These are phyloP conservation scores for Peronospora tabacina DNA, from an alignment of 352 stramenopile genomes.

Conservation along the genomic window DNA sequence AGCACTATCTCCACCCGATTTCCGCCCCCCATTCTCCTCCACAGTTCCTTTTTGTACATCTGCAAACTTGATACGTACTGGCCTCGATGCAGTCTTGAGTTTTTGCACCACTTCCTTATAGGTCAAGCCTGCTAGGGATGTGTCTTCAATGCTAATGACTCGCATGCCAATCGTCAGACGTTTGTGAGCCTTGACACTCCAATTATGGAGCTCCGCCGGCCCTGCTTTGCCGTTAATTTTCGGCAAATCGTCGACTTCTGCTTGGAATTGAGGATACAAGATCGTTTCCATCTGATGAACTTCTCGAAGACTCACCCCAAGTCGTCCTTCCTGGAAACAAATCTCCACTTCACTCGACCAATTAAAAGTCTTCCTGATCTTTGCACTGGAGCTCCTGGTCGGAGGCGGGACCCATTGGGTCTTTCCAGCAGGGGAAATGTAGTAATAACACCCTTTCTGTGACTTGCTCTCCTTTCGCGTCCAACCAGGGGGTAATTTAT, in stretches of 20 bases:
- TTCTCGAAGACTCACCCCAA: slow-evolving; percentile 77
- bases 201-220: slow-evolving; percentile 83
- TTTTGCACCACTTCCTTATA: slow-evolving; percentile 81
- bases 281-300: slow-evolving; percentile 71
- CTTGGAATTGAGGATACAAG: slow-evolving; percentile 79
- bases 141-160: slow-evolving; percentile 68
- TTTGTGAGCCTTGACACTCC: slow-evolving; percentile 79
- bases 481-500: slow-evolving; percentile 66
- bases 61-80: slow-evolving; percentile 73
- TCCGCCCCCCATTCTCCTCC: slow-evolving; percentile 56
- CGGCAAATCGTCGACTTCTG: slow-evolving; percentile 82
- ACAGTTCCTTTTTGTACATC: slow-evolving; percentile 72
- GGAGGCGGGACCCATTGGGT: slow-evolving; percentile 71
- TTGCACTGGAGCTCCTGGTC: slow-evolving; percentile 19
- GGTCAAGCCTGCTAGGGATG: slow-evolving; percentile 57
- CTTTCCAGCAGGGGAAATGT: slow-evolving; percentile 73
- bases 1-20: slow-evolving; percentile 24
- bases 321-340: slow-evolving; percentile 68
- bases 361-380: slow-evolving; percentile 53
- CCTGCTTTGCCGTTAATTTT: slow-evolving; percentile 83
- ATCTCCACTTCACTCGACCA: slow-evolving; percentile 82
- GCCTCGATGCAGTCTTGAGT: slow-evolving; percentile 60
- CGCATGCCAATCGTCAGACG: slow-evolving; percentile 80
- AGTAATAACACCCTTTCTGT: slow-evolving; percentile 81
- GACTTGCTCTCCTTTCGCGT: slow-evolving; percentile 81